Conservation (phyloP, 352 stramenopile genomes). For the Pythium coloratum region DNA sequence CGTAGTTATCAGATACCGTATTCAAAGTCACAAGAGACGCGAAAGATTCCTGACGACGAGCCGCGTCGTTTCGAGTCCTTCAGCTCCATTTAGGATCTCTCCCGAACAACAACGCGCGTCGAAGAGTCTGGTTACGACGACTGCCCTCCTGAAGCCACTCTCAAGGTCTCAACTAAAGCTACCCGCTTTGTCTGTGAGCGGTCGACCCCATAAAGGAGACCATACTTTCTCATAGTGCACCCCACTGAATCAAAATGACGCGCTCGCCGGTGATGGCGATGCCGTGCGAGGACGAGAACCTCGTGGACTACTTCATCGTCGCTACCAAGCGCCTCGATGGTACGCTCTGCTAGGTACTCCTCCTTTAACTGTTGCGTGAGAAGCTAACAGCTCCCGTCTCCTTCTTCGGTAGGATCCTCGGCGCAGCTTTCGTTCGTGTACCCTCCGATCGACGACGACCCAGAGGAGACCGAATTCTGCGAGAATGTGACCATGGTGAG, state of each 20-base stretch:
- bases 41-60: neutral
- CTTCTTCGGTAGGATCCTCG: constrained; percentile 19
- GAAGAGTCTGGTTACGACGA: neutral
- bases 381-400: no score
- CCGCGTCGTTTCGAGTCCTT: neutral
- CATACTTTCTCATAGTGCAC: neutral
- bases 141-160: neutral
- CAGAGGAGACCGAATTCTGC: constrained; percentile 42
- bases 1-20: no score
- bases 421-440: constrained; percentile 43
- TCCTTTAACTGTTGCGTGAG: neutral
- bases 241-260: neutral
- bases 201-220: neutral
- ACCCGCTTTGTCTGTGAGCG: neutral
- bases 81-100: neutral
- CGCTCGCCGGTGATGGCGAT: neutral
- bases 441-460: constrained; percentile 27
- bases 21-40: neutral
- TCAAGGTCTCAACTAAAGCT: neutral
- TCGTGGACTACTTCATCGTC: constrained; percentile 51
- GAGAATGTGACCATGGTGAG: constrained; percentile 49
- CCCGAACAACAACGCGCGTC: neutral
- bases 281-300: constrained; percentile 22
- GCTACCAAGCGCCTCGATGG: constrained; percentile 32
- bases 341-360: neutral